Conservation (phyloP, 2,329 filamentous ascomycete species). For the Lachnellula arida region DNA sequence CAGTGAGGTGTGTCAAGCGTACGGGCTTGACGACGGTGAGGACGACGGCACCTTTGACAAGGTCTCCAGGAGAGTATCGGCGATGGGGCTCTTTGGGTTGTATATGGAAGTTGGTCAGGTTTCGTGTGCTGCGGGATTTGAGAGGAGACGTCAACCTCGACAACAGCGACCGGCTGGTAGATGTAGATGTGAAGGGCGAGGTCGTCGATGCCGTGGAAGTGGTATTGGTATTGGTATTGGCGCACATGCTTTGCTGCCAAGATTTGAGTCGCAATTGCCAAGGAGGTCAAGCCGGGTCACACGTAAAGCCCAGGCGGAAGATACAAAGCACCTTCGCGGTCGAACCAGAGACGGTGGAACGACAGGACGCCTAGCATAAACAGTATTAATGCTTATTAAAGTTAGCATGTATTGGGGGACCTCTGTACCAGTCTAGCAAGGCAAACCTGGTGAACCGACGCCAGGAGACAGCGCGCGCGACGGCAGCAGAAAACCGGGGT, state of each 20-base stretch:
- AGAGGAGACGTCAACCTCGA: slow-evolving; percentile 43
- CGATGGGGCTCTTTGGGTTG: slow-evolving; percentile 72
- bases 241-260: slow-evolving; percentile 34
- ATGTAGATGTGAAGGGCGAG: slow-evolving; percentile 19
- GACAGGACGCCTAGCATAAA: not conserved
- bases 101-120: slow-evolving; percentile 74
- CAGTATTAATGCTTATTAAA: not conserved
- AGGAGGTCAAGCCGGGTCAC: slow-evolving; percentile 18
- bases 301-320: slow-evolving; percentile 2
- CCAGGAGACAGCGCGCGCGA: not conserved
- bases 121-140: slow-evolving; percentile 45
- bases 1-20: slow-evolving; percentile 74
- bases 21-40: slow-evolving; percentile 69
- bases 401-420: not conserved
- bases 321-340: slow-evolving; percentile 1
- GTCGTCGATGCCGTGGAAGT: slow-evolving; percentile 21
- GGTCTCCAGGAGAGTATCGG: slow-evolving; percentile 70
- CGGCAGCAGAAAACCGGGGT: not conserved
- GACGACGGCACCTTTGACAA: slow-evolving; percentile 66
- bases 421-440: not conserved
- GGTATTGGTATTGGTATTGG: slow-evolving; percentile 30
- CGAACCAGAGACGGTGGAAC: not conserved
- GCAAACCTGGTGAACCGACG: not conserved
- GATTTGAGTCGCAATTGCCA: slow-evolving; percentile 25
- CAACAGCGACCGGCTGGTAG: slow-evolving; percentile 28